Conservation (phyloP, 441 rosid genomes). For the Arabidopsis lyrata region DNA sequence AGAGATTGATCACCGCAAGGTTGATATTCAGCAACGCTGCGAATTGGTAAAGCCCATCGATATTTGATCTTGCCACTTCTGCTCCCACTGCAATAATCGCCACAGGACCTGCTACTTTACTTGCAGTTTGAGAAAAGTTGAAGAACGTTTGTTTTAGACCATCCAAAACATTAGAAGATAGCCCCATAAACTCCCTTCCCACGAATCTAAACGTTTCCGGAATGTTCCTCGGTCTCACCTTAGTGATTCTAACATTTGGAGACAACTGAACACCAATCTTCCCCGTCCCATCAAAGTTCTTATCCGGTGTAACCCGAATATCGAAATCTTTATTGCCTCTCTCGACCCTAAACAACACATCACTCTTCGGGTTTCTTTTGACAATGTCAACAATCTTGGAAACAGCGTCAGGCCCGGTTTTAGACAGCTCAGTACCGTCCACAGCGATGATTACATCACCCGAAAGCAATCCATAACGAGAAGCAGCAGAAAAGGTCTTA, state of each 20-base stretch:
- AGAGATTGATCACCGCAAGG: conserved; percentile 90
- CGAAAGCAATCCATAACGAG: conserved; percentile 85
- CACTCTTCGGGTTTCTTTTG: conserved; percentile 67
- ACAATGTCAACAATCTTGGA: conserved; percentile 72
- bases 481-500: conserved; percentile 82
- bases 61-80: conserved; percentile 93
- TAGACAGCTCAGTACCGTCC: conserved; percentile 61
- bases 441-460: conserved; percentile 85
- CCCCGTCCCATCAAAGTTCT: conserved; percentile 83
- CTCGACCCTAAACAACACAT: conserved; percentile 65
- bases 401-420: conserved; percentile 60
- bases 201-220: conserved; percentile 65
- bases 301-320: conserved; percentile 77
- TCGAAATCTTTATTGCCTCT: conserved; percentile 66
- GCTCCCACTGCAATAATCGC: conserved; percentile 99
- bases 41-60: conserved; percentile 90
- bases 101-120: conserved; percentile 93
- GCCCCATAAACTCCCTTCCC: conserved; percentile 79
- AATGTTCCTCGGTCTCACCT: conserved; percentile 62
- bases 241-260: conserved; percentile 75
- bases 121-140: conserved; percentile 89
- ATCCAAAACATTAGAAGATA: conserved; percentile 76
- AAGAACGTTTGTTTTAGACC: conserved; percentile 83
- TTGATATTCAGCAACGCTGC: conserved; percentile 89
- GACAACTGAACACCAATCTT: conserved; percentile 89